Evolutionary conservation across 352 stramenopile species (phyloP).

Genomic region (Pythium myriotylum): DNA sequence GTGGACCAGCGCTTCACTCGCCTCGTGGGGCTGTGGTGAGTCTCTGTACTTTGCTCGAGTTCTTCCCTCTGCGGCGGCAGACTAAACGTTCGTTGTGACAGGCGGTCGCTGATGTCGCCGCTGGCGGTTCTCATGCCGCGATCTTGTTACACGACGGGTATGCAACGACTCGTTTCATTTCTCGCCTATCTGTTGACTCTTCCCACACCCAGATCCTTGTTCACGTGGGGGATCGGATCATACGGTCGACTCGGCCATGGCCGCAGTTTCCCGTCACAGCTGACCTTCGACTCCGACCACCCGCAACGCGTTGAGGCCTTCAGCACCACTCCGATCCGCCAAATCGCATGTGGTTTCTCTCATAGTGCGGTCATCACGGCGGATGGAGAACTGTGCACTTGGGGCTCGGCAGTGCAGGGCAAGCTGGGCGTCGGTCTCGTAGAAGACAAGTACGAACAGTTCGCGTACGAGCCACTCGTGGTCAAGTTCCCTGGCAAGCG

Average conservation of each 20-base stretch:
- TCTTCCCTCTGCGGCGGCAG: neutral
- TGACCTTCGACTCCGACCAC: constrained; percentile 69
- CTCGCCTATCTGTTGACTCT: neutral
- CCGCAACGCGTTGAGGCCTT: constrained; percentile 62
- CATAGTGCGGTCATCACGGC: constrained; percentile 87
- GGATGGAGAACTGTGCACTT: constrained; percentile 84
- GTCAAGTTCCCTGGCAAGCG: constrained; percentile 74
- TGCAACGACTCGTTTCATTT: neutral
- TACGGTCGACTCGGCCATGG: constrained; percentile 83
- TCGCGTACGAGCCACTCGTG: constrained; percentile 15
- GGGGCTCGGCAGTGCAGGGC: constrained; percentile 80
- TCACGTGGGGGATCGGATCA: constrained; percentile 88
- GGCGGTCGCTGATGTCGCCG: constrained; percentile 69
- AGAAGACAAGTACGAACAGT: constrained; percentile 80
- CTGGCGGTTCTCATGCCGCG: constrained; percentile 80
- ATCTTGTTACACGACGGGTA: constrained; percentile 84
- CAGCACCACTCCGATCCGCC: constrained; percentile 40
- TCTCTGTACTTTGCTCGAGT: neutral
- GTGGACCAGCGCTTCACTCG: constrained; percentile 62
- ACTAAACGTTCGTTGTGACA: constrained; percentile 14
- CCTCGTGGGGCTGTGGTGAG: constrained; percentile 54
- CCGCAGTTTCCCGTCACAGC: constrained; percentile 46
- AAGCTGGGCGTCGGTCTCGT: constrained; percentile 90
- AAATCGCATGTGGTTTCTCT: constrained; percentile 74
- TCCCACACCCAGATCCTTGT: constrained; percentile 60